Percentiles rank a stretch among this genome's conserved stretches.
phyloP scores from a whole-genome alignment of 805 yeast species.

The Tanozyma kutaoensis region DNA sequence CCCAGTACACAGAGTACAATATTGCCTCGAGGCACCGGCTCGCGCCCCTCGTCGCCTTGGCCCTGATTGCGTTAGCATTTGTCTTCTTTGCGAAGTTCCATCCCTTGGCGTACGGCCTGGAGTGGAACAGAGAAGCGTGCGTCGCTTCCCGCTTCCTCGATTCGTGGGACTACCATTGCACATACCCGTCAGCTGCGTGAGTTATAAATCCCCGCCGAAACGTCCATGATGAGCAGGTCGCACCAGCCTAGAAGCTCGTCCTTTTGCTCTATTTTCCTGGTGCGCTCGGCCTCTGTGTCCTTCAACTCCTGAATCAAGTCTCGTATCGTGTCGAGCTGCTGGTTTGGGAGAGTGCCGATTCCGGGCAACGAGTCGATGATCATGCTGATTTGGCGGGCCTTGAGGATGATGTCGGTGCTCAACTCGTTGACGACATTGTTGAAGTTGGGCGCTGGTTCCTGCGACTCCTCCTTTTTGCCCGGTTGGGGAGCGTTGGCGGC shows the following conservation, averaged over 20 bases:
- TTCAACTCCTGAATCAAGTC: slow-evolving; percentile 49
- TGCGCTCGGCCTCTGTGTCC: slow-evolving; percentile 44
- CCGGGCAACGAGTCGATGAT: slow-evolving; percentile 88
- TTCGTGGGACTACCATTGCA: slow-evolving; percentile 33
- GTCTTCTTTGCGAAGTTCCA: slow-evolving; percentile 13
- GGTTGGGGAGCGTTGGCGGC: slow-evolving; percentile 42
- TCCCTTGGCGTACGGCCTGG: slow-evolving; percentile 34
- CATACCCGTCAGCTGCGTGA: too few relatives aligned
- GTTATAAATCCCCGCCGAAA: too few relatives aligned
- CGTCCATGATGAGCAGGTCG: slow-evolving; percentile 50
- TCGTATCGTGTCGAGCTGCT: slow-evolving; percentile 54
- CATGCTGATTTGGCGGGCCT: slow-evolving; percentile 75
- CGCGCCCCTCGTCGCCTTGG: slow-evolving; percentile 12
- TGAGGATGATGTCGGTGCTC: slow-evolving; percentile 71
- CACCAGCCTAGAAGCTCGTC: slow-evolving; percentile 49
- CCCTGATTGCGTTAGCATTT: slow-evolving; percentile 7
- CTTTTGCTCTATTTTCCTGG: slow-evolving; percentile 45
- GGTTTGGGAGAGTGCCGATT: slow-evolving; percentile 68
- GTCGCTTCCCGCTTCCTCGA: slow-evolving; percentile 16
- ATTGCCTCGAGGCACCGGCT: slow-evolving; percentile 11
- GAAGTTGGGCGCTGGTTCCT: slow-evolving; percentile 12
- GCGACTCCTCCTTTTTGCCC: slow-evolving; percentile 15
- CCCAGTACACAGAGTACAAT: slow-evolving; percentile 32
- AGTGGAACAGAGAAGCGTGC: slow-evolving; percentile 33
- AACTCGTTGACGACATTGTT: slow-evolving; percentile 55